Percentiles rank a stretch among this genome's conserved stretches.
These are phyloP conservation scores for Daedalea quercina DNA, from an alignment of 768 basidiomycete genomes.

Conservation along the genomic window DNA sequence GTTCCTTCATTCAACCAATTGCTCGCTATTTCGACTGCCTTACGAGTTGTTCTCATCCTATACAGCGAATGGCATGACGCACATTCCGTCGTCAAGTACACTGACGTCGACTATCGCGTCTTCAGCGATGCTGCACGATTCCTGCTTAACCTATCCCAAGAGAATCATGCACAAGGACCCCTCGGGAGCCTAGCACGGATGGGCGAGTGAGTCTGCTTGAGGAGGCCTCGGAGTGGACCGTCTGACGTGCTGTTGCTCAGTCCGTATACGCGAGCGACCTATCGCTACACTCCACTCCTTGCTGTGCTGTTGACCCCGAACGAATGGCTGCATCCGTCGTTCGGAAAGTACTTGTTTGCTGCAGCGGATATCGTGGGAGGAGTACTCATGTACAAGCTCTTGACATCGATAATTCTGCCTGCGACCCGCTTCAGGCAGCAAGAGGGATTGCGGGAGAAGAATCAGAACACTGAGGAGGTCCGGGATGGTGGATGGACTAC, in stretches of 20 bases:
- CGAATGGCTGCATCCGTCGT: conserved; percentile 70
- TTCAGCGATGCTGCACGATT: conserved; percentile 88
- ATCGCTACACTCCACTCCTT: conserved; percentile 93
- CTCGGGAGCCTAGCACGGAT: conserved; percentile 37
- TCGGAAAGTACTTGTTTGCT: conserved; percentile 89
- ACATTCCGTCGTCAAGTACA: conserved; percentile 83
- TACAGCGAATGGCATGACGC: conserved; percentile 92
- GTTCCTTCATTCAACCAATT: conserved; percentile 42
- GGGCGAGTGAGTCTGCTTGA: conserved; percentile 54
- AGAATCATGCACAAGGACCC: conserved; percentile 58
- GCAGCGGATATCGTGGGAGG: conserved; percentile 79
- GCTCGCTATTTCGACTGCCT: conserved; percentile 42
- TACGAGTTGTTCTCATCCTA: conserved; percentile 66
- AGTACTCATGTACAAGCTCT: conserved; percentile 57
- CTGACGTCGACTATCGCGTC: conserved; percentile 96
- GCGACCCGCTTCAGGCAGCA: neutral
- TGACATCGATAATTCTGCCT: conserved; percentile 45
- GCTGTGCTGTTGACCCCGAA: conserved; percentile 81
- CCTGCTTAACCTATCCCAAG: conserved; percentile 32
- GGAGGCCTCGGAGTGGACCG: neutral
- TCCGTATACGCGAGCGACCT: conserved; percentile 88
- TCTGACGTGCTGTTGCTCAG: conserved; percentile 32
- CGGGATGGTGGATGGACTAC: neutral
- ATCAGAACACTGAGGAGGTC: neutral
- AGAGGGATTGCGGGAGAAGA: neutral